Conservation (phyloP, 306 rosid genomes). For the Fagus sylvatica region DNA sequence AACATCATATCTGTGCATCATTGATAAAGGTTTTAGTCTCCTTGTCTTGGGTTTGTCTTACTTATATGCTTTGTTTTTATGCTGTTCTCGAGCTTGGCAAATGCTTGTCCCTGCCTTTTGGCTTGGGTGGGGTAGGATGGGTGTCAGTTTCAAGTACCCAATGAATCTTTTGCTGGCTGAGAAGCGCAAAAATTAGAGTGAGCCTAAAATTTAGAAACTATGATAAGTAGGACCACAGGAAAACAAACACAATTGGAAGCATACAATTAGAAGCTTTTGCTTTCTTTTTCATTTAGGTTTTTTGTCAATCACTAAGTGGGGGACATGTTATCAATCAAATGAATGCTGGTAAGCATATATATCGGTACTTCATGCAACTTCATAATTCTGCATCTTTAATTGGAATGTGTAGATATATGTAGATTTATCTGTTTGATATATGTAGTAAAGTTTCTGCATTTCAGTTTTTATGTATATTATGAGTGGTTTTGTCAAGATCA, state of each 20-base stretch:
- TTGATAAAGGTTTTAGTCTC: not conserved
- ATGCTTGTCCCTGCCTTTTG: not conserved
- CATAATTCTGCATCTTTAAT: not conserved
- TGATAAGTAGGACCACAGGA: not conserved
- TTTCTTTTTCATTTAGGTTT: not conserved
- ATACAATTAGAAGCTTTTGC: slow-evolving; percentile 1
- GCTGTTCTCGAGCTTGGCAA: not conserved
- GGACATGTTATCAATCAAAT: too few species aligned
- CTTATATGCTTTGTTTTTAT: not conserved
- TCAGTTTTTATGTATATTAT: not conserved
- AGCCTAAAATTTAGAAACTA: not conserved
- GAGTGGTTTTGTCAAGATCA: not conserved
- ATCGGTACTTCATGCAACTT: not conserved
- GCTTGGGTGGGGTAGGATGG: not conserved
- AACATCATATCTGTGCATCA: not conserved
- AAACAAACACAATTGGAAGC: not conserved
- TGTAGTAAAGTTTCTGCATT: not conserved
- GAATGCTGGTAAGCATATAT: not conserved
- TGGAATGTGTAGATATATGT: not conserved
- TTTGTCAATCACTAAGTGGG: not conserved
- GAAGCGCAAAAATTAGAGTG: not conserved
- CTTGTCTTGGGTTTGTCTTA: not conserved
- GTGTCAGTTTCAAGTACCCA: not conserved
- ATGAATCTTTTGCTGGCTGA: not conserved
- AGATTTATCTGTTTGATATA: not conserved